Evolutionary conservation across 1,139 yeast species (phyloP).

Genomic region (Saccharomyces hybrid): DNA sequence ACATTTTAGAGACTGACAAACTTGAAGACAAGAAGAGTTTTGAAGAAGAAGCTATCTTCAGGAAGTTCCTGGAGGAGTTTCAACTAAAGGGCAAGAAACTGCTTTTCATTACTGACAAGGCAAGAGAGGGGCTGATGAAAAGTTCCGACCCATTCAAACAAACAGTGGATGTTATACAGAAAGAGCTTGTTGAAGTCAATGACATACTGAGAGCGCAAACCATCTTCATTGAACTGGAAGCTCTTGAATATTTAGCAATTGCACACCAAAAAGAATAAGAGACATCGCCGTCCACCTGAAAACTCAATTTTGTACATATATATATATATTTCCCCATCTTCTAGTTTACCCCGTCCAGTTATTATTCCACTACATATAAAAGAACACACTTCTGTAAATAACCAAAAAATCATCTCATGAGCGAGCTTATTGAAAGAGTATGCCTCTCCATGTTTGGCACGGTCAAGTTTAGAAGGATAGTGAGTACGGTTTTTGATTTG

Average conservation of each 20-base stretch:
- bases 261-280: constrained; percentile 4
- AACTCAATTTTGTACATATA: background rate
- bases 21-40: constrained; percentile 21
- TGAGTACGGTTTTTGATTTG: too few species aligned
- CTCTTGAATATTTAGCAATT: constrained; percentile 49
- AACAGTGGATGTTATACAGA: constrained; percentile 58
- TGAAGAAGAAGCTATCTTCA: constrained; percentile 45
- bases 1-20: constrained; percentile 7
- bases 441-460: too few species aligned
- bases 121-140: constrained; percentile 29
- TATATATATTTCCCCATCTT: background rate
- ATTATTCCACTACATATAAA: background rate
- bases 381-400: background rate
- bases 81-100: constrained; percentile 48
- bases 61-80: constrained; percentile 53
- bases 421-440: background rate
- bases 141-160: constrained; percentile 39
- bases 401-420: background rate
- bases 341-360: background rate
- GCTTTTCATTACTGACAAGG: constrained; percentile 47
- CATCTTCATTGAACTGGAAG: constrained; percentile 64
- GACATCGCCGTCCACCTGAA: background rate
- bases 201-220: constrained; percentile 77
- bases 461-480: too few species aligned
- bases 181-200: constrained; percentile 78